These are phyloP conservation scores for Hypoxylon sp. DNA, from an alignment of 2,329 filamentous ascomycete genomes.

Conservation along the genomic window DNA sequence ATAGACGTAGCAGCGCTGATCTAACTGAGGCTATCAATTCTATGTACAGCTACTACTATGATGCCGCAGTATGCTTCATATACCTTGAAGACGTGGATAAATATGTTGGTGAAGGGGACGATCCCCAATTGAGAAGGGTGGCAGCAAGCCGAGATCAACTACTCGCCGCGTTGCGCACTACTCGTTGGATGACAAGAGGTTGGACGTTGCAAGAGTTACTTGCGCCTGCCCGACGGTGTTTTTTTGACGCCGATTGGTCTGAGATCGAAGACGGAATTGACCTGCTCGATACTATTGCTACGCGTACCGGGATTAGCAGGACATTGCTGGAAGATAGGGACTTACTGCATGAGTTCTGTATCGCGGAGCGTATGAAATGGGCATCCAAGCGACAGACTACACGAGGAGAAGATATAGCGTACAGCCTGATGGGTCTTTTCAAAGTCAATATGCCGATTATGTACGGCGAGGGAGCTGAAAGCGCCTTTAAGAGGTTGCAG, in stretches of 20 bases:
- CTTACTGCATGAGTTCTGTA: neutral
- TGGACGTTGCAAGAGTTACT: slow-evolving; percentile 29
- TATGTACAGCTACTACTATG: slow-evolving; percentile 33
- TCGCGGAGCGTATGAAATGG: slow-evolving; percentile 38
- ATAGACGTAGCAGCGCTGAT: slow-evolving; percentile 38
- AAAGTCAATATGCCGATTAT: slow-evolving; percentile 28
- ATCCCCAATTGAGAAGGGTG: neutral
- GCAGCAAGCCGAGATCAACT: slow-evolving; percentile 16
- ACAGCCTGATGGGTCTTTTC: slow-evolving; percentile 38
- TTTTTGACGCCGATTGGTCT: slow-evolving; percentile 30
- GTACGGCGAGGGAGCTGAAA: slow-evolving; percentile 31
- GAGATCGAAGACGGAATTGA: slow-evolving; percentile 28
- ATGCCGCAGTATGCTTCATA: slow-evolving; percentile 35
- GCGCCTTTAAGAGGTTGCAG: slow-evolving; percentile 37
- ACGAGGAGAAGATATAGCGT: slow-evolving; percentile 28
- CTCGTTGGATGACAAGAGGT: slow-evolving; percentile 29
- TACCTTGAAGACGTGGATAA: slow-evolving; percentile 36
- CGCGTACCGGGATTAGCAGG: slow-evolving; percentile 15
- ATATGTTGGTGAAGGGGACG: neutral
- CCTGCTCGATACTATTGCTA: slow-evolving; percentile 18
- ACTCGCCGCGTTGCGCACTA: slow-evolving; percentile 1
- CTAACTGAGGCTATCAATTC: slow-evolving; percentile 35
- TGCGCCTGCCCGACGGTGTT: slow-evolving; percentile 7
- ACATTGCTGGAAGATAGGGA: slow-evolving; percentile 22
- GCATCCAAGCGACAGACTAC: slow-evolving; percentile 29